A percentile compares a stretch with the other conserved stretches of the same genome.
These are phyloP conservation scores for Pseudonitzschia multiseries DNA, from an alignment of 108 stramenopile species.

Conservation along the genomic window DNA sequence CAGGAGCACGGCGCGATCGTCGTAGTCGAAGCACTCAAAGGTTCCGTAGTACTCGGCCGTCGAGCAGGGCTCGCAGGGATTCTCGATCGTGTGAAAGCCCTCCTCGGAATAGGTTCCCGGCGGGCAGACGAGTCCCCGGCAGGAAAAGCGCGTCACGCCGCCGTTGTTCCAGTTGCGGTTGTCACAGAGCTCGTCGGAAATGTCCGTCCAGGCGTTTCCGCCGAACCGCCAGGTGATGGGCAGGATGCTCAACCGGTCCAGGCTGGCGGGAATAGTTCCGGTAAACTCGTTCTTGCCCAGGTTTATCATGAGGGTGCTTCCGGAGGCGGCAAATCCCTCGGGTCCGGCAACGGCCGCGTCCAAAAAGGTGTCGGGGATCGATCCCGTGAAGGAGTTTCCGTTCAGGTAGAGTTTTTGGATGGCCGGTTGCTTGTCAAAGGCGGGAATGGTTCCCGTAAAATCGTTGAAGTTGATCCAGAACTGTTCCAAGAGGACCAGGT, in stretches of 20 bases:
- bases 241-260: constrained; percentile 32
- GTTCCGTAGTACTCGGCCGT: constrained; percentile 31
- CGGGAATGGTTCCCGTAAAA: constrained; percentile 35
- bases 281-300: constrained; percentile 28
- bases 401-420: constrained; percentile 50
- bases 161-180: constrained; percentile 41
- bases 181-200: constrained; percentile 29
- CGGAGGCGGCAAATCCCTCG: background rate
- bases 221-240: constrained; percentile 24
- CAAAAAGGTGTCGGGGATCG: constrained; percentile 41
- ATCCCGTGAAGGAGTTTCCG: constrained; percentile 32
- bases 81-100: constrained; percentile 43
- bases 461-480: constrained; percentile 27
- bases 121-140: constrained; percentile 65
- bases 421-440: constrained; percentile 25
- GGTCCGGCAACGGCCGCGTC: constrained; percentile 20
- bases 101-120: constrained; percentile 45
- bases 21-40: constrained; percentile 24
- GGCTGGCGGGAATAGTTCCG: constrained; percentile 24
- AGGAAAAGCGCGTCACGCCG: constrained; percentile 43
- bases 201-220: constrained; percentile 28
- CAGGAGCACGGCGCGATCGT: constrained; percentile 42
- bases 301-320: constrained; percentile 27
- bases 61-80: constrained; percentile 21
- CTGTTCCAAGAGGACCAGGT: constrained; percentile 25